Conservation (phyloP, 169 alveolate genomes). For the Pseudocohnilembus persalinus region DNA sequence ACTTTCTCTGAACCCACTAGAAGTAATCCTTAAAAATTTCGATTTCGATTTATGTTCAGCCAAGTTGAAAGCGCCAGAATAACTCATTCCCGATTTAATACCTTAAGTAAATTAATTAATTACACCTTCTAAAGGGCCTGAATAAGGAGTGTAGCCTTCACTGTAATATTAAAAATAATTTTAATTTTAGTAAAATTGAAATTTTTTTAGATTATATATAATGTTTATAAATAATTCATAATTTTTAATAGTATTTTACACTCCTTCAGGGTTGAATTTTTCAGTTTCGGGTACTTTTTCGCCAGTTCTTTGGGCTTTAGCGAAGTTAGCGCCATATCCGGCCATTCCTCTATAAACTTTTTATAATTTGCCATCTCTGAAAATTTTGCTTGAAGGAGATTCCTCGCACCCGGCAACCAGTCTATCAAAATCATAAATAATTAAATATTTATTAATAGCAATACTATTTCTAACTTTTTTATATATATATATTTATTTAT, state of each 20-base stretch:
- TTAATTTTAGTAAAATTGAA: too few relatives aligned
- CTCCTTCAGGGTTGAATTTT: slow-evolving; percentile 51
- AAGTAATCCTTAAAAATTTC: slow-evolving; percentile 36
- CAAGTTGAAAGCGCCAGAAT: slow-evolving; percentile 45
- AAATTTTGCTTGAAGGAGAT: slow-evolving; percentile 38
- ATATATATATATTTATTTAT: too few relatives aligned
- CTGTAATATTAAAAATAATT: neutral
- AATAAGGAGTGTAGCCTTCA: slow-evolving; percentile 53
- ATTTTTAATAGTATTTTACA: neutral
- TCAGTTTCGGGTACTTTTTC: slow-evolving; percentile 34
- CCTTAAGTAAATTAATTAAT: slow-evolving; percentile 34
- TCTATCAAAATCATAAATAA: too few relatives aligned
- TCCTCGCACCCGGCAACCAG: slow-evolving; percentile 50
- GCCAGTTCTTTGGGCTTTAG: slow-evolving; percentile 48
- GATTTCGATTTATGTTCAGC: slow-evolving; percentile 25
- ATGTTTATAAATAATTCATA: too few relatives aligned
- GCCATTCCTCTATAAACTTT: slow-evolving; percentile 60
- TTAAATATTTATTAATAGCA: too few relatives aligned
- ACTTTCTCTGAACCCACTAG: slow-evolving; percentile 31
- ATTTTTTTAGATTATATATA: too few relatives aligned
- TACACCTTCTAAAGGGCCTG: slow-evolving; percentile 37
- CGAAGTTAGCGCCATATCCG: slow-evolving; percentile 52
- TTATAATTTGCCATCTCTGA: slow-evolving; percentile 43
- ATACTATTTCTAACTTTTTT: neutral
- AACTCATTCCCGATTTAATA: slow-evolving; percentile 48